Base-by-base conservation (phyloP, 768 basidiomycete species). In the Lactifluus echinatus region DNA sequence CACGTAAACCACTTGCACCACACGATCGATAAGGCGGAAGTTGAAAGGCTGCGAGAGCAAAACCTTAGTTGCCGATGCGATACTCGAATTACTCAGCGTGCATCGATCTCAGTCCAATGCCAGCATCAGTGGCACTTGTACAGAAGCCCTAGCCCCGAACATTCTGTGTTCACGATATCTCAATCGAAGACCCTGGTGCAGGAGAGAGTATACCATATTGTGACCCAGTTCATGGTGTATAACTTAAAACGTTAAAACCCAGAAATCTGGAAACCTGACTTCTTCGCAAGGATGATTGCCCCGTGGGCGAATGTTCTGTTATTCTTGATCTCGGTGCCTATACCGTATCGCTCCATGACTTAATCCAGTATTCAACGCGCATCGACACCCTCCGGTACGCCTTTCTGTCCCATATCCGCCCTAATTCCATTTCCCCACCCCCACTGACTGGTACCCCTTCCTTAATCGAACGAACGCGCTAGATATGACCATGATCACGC, bases 201-300 rank as follows among this genome's bases (percentile, higher is more conserved):
- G 34, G 56, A 57, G 46, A 53, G 37, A 6, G 50, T 44, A 11
- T 51, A n/a, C 56, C 44, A 28, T 45, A 26, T 45, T 29, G 50
- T 4, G 36, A 23, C 8, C 28, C 34, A n/a, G 23, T 29, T 24
- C 8, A 23, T 31, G 3, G 7, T 33, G 43, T 23, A 31, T 19
- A 57, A 53, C 56, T 28, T 57, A 57, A 57, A 57, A 57, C 33
- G 39, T 26, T 57, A 46, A 57, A 57, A 57, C 56, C 39, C 53
- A 53, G 56, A 57, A n/a, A 46, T 37, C 15, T 24, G 31, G 50
- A n/a, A 33, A 33, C 26, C n/a, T 47, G 31, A 19, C 19, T 40
- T 40, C 44, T 31, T 29, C 26, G 23, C 29, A 37, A 36, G 24
- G 36, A 37, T 21, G 5, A 8, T 19, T 19, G 36, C 21, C 10